Evolutionary conservation across 2,329 filamentous ascomycete species (phyloP), one percentile per base, ranked within the genome.

Genomic region (Sporothrix sp.): DNA sequence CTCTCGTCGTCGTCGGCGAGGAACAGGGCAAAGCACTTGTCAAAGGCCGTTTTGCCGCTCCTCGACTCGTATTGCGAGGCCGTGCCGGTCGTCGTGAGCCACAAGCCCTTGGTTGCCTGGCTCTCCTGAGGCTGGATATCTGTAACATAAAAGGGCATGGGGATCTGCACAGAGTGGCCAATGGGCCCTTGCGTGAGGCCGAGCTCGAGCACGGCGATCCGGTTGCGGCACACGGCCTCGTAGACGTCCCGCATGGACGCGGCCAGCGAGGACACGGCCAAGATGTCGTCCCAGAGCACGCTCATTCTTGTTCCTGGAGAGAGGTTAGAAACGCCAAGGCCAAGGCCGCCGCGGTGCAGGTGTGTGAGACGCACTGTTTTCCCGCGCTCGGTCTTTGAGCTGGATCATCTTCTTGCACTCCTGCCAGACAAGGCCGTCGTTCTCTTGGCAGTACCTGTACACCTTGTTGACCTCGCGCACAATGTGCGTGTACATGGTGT

Each of bases 381-480:
- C 87, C 52, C 84, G 81, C 2, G 82, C 87, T 61, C 87, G 87
- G 56, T 94, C 85, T 63, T 93, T 94, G 59, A 93, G 73, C 30
- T 79, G 73, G 27, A 93, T 71, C 43, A 97, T 91, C 52, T 79
- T 79, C 65, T 93, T 89, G 3, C 87, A 87, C 63, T 98, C 88
- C 60, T 84, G 85, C 81, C 87, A 93, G 4, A 98, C 85, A 64
- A 96, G 97, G 58, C 90, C 85, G 51, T 82, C 85, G 54, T 86
- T 84, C 58, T 90, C 85, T 67, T 98, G 91, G 63, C 90, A 90
- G 67, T 91, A 93, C 63, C 93, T 94, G 62, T 95, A 79, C 3
- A 87, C 87, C 69, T 91, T 95, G 62, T 89, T 90, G 59, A 95
- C 83, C 66, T 94, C 94, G 65, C 90, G 93, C 56, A 90, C 84